Evolutionary conservation across 129 eudicot species (phyloP).

Genomic region (Logfia minima): DNA sequence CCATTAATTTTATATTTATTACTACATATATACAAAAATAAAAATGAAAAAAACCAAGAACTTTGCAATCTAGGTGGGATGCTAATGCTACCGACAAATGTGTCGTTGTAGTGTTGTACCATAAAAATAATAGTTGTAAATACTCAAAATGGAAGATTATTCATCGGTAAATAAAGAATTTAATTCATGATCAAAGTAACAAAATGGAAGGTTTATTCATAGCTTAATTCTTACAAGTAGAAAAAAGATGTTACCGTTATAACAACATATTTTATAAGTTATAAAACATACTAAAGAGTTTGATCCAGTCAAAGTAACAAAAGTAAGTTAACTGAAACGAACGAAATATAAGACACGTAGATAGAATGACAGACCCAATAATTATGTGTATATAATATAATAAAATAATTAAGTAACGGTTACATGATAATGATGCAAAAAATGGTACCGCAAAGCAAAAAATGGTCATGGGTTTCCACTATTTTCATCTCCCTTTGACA

Average conservation of each 20-base stretch:
- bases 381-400: background rate
- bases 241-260: background rate
- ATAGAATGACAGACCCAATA: background rate
- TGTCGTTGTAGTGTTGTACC: background rate
- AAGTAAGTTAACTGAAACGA: too few species aligned
- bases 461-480: slow-evolving; percentile 7
- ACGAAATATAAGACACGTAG: background rate
- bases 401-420: slow-evolving; percentile 29
- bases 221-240: background rate
- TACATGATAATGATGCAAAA: slow-evolving; percentile 16
- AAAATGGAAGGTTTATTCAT: background rate
- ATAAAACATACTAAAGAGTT: too few species aligned
- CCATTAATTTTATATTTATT: slow-evolving; percentile 18
- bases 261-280: too few species aligned
- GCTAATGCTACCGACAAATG: slow-evolving; percentile 23
- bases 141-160: background rate
- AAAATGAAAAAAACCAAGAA: slow-evolving; percentile 8
- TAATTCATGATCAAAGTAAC: too few species aligned
- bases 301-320: too few species aligned
- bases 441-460: background rate
- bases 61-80: slow-evolving; percentile 1
- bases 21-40: background rate
- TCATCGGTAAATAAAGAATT: background rate
- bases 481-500: slow-evolving; percentile 13
- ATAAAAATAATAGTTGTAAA: background rate